Evolutionary conservation across 2,329 filamentous ascomycete species (phyloP).

Genomic region (Microdochium trichocladiopsis): DNA sequence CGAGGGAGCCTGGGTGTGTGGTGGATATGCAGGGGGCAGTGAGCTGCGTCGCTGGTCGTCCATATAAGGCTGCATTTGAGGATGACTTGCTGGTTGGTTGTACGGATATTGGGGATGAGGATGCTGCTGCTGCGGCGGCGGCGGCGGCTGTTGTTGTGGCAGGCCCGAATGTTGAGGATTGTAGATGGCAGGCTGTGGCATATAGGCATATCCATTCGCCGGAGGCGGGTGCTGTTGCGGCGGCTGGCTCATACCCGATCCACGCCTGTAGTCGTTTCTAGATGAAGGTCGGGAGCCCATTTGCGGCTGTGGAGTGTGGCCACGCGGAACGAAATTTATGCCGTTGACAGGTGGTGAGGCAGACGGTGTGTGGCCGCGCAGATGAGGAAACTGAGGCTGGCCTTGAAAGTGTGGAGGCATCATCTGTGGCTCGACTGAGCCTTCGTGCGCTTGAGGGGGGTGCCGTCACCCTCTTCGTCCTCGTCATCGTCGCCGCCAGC

Average conservation of each 20-base stretch:
- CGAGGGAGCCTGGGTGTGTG: conserved; percentile 49
- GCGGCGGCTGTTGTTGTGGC: conserved; percentile 23
- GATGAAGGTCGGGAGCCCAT: conserved; percentile 72
- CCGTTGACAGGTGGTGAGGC: conserved; percentile 86
- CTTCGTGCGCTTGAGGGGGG: conserved; percentile 62
- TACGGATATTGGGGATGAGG: conserved; percentile 22
- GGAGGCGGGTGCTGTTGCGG: conserved; percentile 54
- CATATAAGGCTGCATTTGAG: conserved; percentile 61
- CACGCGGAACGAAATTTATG: conserved; percentile 62
- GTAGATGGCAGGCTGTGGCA: conserved; percentile 81
- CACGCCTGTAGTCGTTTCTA: conserved; percentile 70
- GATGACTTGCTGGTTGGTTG: conserved; percentile 28
- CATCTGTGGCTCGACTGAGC: conserved; percentile 46
- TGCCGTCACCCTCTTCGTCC: conserved; percentile 61
- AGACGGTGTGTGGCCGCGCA: conserved; percentile 75
- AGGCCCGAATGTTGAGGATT: conserved; percentile 51
- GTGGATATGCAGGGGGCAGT: conserved; percentile 58
- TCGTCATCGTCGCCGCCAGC: conserved; percentile 83
- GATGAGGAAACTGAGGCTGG: conserved; percentile 67
- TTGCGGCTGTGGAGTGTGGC: conserved; percentile 76
- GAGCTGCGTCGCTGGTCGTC: conserved; percentile 72
- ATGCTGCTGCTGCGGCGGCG: conserved; percentile 21
- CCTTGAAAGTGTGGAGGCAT: conserved; percentile 66
- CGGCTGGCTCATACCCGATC: conserved; percentile 64
- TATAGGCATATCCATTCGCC: conserved; percentile 71